Evolutionary conservation across 345 rosid species (phyloP).

Genomic region (Gynandropsis gynandra): DNA sequence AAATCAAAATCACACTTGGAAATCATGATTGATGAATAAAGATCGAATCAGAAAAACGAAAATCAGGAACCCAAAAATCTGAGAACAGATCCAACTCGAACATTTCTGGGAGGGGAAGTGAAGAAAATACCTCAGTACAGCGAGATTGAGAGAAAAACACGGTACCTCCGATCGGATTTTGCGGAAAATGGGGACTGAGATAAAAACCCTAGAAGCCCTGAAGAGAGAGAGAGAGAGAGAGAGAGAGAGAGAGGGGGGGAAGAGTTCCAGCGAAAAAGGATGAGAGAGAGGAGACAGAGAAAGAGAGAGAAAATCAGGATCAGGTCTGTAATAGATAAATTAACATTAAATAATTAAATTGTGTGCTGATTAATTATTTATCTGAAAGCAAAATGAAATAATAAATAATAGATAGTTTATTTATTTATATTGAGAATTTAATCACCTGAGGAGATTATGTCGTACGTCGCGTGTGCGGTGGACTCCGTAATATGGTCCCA

Average conservation of each 20-base stretch:
- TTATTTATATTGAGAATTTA: too few relatives aligned
- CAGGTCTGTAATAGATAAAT: conserved; percentile 5
- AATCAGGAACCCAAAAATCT: conserved; percentile 3
- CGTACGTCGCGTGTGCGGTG: too few relatives aligned
- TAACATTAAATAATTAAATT: too few relatives aligned
- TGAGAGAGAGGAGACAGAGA: too few relatives aligned
- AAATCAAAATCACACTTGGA: background rate
- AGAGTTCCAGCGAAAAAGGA: too few relatives aligned
- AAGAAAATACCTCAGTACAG: conserved; percentile 8
- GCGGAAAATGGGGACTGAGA: conserved; percentile 14
- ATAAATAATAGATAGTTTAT: too few relatives aligned
- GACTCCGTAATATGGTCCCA: too few relatives aligned
- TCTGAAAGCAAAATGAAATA: too few relatives aligned
- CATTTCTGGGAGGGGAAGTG: background rate
- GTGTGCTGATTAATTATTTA: too few relatives aligned
- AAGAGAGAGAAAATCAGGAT: background rate
- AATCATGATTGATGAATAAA: background rate
- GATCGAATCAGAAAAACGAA: background rate
- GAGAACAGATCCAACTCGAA: background rate
- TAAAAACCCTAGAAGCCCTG: conserved; percentile 19
- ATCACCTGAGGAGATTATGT: too few relatives aligned
- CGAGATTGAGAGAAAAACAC: conserved; percentile 1
- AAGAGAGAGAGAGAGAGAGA: too few relatives aligned
- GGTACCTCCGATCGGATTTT: conserved; percentile 3
- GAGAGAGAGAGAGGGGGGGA: too few relatives aligned